Conservation (phyloP, 1,284 basidiomycete genomes). For the Puccinia coronata region DNA sequence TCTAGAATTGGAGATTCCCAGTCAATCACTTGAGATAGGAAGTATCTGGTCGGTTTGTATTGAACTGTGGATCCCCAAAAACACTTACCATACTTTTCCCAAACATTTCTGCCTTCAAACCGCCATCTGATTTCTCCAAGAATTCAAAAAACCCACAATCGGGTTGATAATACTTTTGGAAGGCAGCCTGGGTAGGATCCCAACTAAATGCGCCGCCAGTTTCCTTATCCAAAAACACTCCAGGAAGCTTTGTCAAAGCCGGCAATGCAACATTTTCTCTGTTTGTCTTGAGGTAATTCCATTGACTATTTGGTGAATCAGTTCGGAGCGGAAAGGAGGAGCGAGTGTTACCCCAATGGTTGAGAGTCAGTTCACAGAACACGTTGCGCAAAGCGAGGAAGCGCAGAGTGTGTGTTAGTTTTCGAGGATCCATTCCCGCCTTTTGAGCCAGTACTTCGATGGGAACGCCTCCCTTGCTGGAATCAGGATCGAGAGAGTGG, state of each 20-base stretch:
- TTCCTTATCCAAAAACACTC: slow-evolving; percentile 9
- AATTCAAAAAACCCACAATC: slow-evolving; percentile 10
- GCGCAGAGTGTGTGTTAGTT: slow-evolving; percentile 21
- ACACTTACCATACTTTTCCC: slow-evolving; percentile 13
- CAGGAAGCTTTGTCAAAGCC: neutral
- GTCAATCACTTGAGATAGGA: neutral
- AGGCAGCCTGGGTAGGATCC: neutral
- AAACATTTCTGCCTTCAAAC: neutral
- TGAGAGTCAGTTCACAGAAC: slow-evolving; percentile 10
- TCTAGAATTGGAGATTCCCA: neutral
- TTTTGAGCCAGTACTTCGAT: slow-evolving; percentile 13
- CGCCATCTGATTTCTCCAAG: neutral
- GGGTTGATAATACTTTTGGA: neutral
- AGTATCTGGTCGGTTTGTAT: no score
- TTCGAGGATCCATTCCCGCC: neutral
- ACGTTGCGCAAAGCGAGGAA: slow-evolving; percentile 26
- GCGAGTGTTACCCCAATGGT: slow-evolving; percentile 26
- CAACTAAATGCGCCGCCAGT: neutral
- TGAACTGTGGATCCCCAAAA: no score
- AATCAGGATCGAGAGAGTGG: slow-evolving; percentile 10
- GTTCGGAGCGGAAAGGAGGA: neutral
- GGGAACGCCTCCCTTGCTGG: slow-evolving; percentile 10
- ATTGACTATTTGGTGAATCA: neutral
- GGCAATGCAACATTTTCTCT: neutral
- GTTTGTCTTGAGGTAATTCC: neutral